A percentile compares a stretch with the other conserved stretches of the same genome.
These are phyloP conservation scores for Nitzschia palea DNA, from an alignment of 108 stramenopile genomes.

Conservation along the genomic window DNA sequence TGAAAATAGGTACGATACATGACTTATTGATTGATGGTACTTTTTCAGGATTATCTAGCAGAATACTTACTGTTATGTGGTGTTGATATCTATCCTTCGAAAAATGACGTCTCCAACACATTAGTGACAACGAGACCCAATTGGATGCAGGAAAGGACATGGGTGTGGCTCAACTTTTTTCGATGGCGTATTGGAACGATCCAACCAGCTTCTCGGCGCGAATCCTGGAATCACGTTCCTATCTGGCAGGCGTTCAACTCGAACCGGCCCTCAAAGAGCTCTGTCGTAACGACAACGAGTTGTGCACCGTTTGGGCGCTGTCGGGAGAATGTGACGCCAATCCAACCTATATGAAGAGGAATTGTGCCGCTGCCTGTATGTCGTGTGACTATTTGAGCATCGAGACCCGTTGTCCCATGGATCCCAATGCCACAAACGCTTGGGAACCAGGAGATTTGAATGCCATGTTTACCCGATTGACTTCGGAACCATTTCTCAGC, in stretches of 20 bases:
- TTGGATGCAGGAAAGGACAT: neutral
- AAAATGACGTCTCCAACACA: too few species aligned
- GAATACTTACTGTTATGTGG: too few species aligned
- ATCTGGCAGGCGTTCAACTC: constrained; percentile 5
- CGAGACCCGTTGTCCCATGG: constrained; percentile 58
- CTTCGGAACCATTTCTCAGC: constrained; percentile 35
- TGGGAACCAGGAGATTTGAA: constrained; percentile 68
- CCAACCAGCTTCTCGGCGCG: too few species aligned
- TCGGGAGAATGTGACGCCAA: constrained; percentile 54
- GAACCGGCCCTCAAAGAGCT: constrained; percentile 5
- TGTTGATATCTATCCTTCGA: too few species aligned
- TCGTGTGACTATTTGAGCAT: constrained; percentile 55
- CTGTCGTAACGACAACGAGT: constrained; percentile 47
- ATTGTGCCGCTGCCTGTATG: constrained; percentile 71
- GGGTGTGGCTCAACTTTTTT: neutral
- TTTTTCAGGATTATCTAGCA: too few species aligned
- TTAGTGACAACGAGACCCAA: too few species aligned
- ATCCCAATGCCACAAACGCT: constrained; percentile 47
- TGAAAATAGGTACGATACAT: too few species aligned
- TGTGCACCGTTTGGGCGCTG: constrained; percentile 61
- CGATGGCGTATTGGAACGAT: too few species aligned
- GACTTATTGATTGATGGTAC: too few species aligned
- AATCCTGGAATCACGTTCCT: neutral
- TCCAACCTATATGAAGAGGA: constrained; percentile 30
- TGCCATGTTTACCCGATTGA: constrained; percentile 64